Base-by-base conservation (phyloP, 148 eudicot species). In the Rheum nobile region DNA sequence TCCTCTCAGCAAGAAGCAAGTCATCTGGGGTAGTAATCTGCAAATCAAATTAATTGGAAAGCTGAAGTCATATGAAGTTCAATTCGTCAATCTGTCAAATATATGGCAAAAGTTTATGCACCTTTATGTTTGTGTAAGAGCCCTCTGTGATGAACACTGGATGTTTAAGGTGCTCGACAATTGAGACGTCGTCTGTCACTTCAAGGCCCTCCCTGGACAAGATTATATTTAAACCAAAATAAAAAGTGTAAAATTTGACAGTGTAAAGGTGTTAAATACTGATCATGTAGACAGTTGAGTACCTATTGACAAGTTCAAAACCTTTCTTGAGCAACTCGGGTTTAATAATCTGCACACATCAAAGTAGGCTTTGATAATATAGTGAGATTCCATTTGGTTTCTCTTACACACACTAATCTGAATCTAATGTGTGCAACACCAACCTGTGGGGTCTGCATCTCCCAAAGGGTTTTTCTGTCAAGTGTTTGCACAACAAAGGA, bases 401-500 rank as follows among this genome's bases (percentile, higher is more conserved):
- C 65, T 61, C 6, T 61, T 12, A 28, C n/a, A 13, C 35, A 61
- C 12, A 28, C 35, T 61, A 29, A 61, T 57, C 26, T 50, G 57
- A 24, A 63, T 19, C 70, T 65, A 31, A 32, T 34, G 32, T 65
- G 41, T 38, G 7, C 19, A 65, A 4, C 72, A 67, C 52, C 31
- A 74, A 94, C 97, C 96, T 94, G 98, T 74, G 98, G 98, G 69
- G 98, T 94, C 82, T 94, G 98, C 97, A 94, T 90, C 82, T 94
- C 98, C 98, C 98, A 94, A 19, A 94, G 97, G 47, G 93, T 86
- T 86, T 81, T 94, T 72, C 98, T 80, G 84, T 94, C 93, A 78
- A 94, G 82, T 74, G 98, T 94, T 77, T 74, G 90, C 47, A 85
- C 97, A 35, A 94, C 98, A 85, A 85, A 91, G 59, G 85, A 80